Conservation (phyloP, 805 yeast genomes). For the Metschnikowia chrysomelidarum region DNA sequence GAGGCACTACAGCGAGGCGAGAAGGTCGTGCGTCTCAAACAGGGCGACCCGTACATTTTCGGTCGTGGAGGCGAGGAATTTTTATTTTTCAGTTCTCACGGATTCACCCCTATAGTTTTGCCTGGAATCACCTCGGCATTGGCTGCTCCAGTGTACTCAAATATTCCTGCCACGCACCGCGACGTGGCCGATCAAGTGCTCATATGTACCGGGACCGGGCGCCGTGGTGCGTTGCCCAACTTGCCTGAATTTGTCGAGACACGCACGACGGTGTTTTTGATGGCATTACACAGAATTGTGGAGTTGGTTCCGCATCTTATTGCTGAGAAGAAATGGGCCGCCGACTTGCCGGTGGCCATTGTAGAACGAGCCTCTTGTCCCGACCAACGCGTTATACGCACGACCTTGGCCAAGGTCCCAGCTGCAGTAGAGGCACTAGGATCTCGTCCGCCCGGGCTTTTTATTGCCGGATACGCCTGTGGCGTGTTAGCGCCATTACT, state of each 20-base stretch:
- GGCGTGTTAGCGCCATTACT: conserved; percentile 38
- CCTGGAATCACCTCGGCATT: conserved; percentile 91
- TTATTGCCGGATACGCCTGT: conserved; percentile 81
- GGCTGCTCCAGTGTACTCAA: conserved; percentile 79
- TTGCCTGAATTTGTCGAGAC: conserved; percentile 70
- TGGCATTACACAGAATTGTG: conserved; percentile 80
- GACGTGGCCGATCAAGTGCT: conserved; percentile 90
- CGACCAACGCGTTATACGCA: conserved; percentile 82
- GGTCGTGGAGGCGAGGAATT: conserved; percentile 97
- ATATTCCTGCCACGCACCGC: conserved; percentile 89
- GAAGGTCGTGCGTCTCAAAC: conserved; percentile 85
- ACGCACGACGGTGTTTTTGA: conserved; percentile 82
- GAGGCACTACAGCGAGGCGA: conserved; percentile 61
- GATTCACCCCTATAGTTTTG: conserved; percentile 68
- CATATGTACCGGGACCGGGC: conserved; percentile 92
- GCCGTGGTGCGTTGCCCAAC: conserved; percentile 76
- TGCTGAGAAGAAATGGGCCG: conserved; percentile 58
- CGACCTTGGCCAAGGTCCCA: conserved; percentile 63
- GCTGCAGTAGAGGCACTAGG: conserved; percentile 76
- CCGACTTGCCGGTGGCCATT: conserved; percentile 72
- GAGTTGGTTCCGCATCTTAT: conserved; percentile 50
- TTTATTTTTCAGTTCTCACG: conserved; percentile 62
- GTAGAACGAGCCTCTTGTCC: conserved; percentile 92
- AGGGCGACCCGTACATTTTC: conserved; percentile 95
- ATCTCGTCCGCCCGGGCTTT: conserved; percentile 88